A percentile compares a stretch with the other conserved stretches of the same genome.
Conservation (phyloP, 441 rosid species). For the Populus trichocarpa region DNA sequence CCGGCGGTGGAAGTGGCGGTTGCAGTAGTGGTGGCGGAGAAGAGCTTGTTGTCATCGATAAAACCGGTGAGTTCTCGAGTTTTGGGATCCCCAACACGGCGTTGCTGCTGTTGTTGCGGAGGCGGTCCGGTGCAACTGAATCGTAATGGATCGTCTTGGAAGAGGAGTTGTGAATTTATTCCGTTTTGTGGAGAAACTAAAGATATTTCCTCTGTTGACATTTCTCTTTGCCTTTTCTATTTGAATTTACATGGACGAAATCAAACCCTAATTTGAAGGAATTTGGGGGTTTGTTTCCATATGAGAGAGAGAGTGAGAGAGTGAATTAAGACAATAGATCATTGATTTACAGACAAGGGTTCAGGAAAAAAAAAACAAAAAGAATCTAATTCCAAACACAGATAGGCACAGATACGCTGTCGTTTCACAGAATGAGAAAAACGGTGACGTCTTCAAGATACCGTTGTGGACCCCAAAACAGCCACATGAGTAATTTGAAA, state of each 20-base stretch:
- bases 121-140: conserved; percentile 27
- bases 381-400: not conserved
- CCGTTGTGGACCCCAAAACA: not conserved
- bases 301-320: not conserved
- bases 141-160: conserved; percentile 49
- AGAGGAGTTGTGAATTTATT: conserved; percentile 44
- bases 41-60: conserved; percentile 51
- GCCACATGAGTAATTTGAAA: not conserved
- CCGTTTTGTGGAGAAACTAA: conserved; percentile 27
- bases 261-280: conserved; percentile 18
- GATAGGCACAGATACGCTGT: not conserved
- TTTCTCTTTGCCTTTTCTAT: not conserved
- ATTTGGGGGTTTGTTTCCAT: conserved; percentile 5
- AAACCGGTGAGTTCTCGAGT: conserved; percentile 52
- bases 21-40: conserved; percentile 31
- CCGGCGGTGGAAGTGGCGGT: conserved; percentile 31
- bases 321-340: not conserved
- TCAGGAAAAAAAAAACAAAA: not conserved
- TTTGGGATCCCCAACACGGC: conserved; percentile 28
- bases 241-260: not conserved
- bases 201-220: conserved; percentile 50
- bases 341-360: not conserved
- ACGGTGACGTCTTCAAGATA: not conserved
- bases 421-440: not conserved
- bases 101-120: conserved; percentile 11